Evolutionary conservation across 2,329 filamentous ascomycete genomes (phyloP), one percentile per base, ranked within the genome.

Genomic region (Paracorniculantispora psalliotae): DNA sequence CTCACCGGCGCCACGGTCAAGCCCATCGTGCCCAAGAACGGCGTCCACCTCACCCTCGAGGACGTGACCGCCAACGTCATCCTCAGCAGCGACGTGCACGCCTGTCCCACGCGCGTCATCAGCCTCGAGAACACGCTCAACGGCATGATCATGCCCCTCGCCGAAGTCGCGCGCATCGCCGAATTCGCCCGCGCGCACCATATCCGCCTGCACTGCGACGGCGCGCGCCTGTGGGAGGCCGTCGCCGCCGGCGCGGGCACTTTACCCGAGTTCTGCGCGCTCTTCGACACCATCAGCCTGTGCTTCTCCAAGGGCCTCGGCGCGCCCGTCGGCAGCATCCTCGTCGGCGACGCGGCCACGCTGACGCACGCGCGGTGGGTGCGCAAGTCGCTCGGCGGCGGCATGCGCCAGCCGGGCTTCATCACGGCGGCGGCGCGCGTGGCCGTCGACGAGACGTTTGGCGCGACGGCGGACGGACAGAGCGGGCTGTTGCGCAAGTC

Each of bases 281-380:
- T 85, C 59, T 89, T 92, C 67, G 89, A 96, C 68, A 90, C 84
- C 55, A 77, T 93, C 13, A 90, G 82, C 63, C 75, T 94, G 25
- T 93, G 90, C 69, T 91, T 96, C 67, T 89, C 86, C 48, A 96
- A 96, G 70, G 90, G 90, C 0, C 80, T 96, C 0, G 91, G 90
- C 4, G 91, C 91, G 0, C 91, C 91, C 0, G 86, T 92, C 49
- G 91, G 91, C 4, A 89, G 86, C 67, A 85, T 94, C 33, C 73
- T 94, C 12, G 83, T 92, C 1, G 85, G 85, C 0, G 60, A 67
- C 3, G 63, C 63, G 8, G 63, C 61, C 13, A 69, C 70, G 3
- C 63, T 81, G 23, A 71, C 69, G 56, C 73, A 75, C 28, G 70
- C 76, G 1, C 71, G 75, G 1, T 76, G 76, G 72, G 69, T 76